Percentiles rank a stretch among this genome's conserved stretches.
phyloP scores from a whole-genome alignment of 2,329 filamentous ascomycete genomes.

The Pseudocercospora pini-densiflorae region DNA sequence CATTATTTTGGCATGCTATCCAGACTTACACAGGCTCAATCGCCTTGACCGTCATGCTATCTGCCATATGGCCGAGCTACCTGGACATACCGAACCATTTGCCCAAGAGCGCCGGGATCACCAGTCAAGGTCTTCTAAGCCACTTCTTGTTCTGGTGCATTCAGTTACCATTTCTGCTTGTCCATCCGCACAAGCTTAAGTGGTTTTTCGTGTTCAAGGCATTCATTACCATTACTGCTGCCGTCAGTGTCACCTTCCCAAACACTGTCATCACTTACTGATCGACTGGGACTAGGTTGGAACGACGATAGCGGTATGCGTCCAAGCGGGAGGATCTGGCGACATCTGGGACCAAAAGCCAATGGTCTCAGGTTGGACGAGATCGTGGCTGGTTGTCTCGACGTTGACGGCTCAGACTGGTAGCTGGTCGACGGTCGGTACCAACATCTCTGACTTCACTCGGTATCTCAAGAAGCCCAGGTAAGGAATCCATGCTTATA shows the following conservation, averaged over 20 bases:
- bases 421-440: slow-evolving; percentile 41
- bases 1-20: slow-evolving; percentile 68
- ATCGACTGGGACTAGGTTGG: slow-evolving; percentile 34
- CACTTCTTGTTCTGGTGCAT: slow-evolving; percentile 64
- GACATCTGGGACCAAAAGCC: slow-evolving; percentile 38
- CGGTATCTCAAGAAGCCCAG: slow-evolving; percentile 39
- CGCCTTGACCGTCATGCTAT: slow-evolving; percentile 56
- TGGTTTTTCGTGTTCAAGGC: slow-evolving; percentile 41
- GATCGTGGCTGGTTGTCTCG: slow-evolving; percentile 35
- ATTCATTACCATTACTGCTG: slow-evolving; percentile 56
- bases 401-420: slow-evolving; percentile 37
- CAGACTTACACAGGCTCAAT: slow-evolving; percentile 67
- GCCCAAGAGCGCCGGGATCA: slow-evolving; percentile 57
- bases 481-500: slow-evolving; percentile 20
- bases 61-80: slow-evolving; percentile 64
- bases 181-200: slow-evolving; percentile 57
- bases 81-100: slow-evolving; percentile 58
- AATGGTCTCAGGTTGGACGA: slow-evolving; percentile 29
- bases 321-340: slow-evolving; percentile 37
- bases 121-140: slow-evolving; percentile 59
- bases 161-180: slow-evolving; percentile 58
- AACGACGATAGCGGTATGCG: slow-evolving; percentile 44
- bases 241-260: slow-evolving; percentile 41
- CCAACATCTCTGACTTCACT: slow-evolving; percentile 45
- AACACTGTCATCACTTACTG: not conserved